Conservation (phyloP, 2,329 filamentous ascomycete genomes). For the Botrytis cinerea region DNA sequence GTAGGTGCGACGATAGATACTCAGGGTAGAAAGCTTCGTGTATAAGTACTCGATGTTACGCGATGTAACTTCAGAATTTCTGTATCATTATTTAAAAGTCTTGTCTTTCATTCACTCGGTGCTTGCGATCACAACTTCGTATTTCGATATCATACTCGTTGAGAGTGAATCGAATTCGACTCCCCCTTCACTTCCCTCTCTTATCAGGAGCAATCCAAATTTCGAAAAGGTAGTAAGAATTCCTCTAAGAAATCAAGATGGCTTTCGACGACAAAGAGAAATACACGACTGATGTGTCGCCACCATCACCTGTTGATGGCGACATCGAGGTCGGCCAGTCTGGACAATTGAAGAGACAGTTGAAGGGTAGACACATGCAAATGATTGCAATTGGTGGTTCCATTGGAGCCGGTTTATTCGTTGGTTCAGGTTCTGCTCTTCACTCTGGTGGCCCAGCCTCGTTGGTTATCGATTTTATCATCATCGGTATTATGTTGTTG, state of each 20-base stretch:
- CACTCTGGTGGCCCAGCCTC: slow-evolving; percentile 65
- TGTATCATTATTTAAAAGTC: neutral
- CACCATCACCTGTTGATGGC: slow-evolving; percentile 12
- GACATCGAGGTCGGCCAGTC: slow-evolving; percentile 35
- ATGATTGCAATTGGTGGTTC: slow-evolving; percentile 55
- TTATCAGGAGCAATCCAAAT: neutral
- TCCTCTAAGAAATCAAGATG: neutral
- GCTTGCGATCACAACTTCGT: neutral
- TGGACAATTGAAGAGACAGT: slow-evolving; percentile 43
- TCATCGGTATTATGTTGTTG: slow-evolving; percentile 74
- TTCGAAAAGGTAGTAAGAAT: neutral
- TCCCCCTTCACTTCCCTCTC: neutral
- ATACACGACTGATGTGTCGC: slow-evolving; percentile 23
- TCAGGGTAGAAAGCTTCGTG: neutral
- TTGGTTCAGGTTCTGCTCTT: slow-evolving; percentile 49
- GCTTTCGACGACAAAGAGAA: slow-evolving; percentile 29
- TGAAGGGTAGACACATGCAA: slow-evolving; percentile 53
- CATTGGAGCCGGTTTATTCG: slow-evolving; percentile 54
- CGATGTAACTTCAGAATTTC: neutral
- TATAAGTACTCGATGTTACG: slow-evolving; percentile 17
- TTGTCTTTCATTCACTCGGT: neutral
- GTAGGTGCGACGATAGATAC: slow-evolving; percentile 7
- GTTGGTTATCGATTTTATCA: slow-evolving; percentile 71
- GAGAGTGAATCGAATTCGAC: slow-evolving; percentile 15
- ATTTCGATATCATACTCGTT: slow-evolving; percentile 6